Evolutionary conservation across 2,329 filamentous ascomycete species (phyloP), one percentile per base, ranked within the genome.

Genomic region (Metarhizium guizhouense): DNA sequence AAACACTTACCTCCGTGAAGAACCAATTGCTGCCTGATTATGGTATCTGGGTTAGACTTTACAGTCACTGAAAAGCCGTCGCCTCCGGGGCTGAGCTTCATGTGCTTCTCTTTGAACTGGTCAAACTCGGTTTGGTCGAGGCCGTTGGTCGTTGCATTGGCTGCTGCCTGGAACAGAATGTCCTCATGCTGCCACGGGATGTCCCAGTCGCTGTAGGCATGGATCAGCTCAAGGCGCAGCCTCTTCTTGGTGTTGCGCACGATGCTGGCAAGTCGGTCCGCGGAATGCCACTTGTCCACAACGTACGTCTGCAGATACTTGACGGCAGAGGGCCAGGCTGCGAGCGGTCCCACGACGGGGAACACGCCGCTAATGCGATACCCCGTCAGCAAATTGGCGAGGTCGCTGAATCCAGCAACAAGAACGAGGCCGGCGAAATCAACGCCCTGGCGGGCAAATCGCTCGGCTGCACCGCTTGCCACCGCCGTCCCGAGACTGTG

Each of bases 401-500:
- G 71, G 57, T 83, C 85, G 53, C 84, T 86, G 74, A 96, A 96
- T 1, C 85, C 84, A 0, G 91, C 86, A 4, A 95, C 81, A 13
- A 96, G 80, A 25, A 96, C 76, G 2, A 95, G 76, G 16, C 88
- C 88, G 0, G 89, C 90, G 64, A 95, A 95, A 32, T 87, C 83
- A 48, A 84, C 74, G 4, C 77, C 79, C 54, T 75, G 72, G 52
- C 75, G 65, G 3, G 82, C 79, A 63, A 88, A 92, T 55, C 83
- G 79, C 64, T 95, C 85, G 1, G 83, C 85, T 1, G 89, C 83
- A 2, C 84, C 92, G 49, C 85, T 81, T 6, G 86, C 84, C 1
- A 96, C 88, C 0, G 89, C 92, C 0, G 93, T 96, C 29, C 93
- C 93, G 0, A 97, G 79, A 63, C 88, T 94, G 64, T 96, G 92